Evolutionary conservation across 2,329 filamentous ascomycete species (phyloP).

Genomic region (Paraconiothyrium brasiliense): DNA sequence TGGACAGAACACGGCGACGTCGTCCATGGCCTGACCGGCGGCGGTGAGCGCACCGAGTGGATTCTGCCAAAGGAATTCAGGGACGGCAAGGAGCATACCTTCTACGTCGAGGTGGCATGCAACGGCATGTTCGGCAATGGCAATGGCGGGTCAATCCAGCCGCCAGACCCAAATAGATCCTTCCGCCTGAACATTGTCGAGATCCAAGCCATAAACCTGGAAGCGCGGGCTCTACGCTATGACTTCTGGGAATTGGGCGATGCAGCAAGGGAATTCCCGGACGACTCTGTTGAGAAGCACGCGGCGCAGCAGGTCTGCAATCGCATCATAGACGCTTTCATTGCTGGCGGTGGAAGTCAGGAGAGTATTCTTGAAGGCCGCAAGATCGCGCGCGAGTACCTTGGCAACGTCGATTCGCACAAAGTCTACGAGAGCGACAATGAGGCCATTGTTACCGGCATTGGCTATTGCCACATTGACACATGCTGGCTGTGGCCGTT

Average conservation of each 20-base stretch:
- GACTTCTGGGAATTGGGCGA: constrained; percentile 97
- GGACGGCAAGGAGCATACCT: constrained; percentile 84
- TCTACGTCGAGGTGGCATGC: constrained; percentile 98
- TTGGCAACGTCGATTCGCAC: constrained; percentile 83
- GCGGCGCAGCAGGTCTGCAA: constrained; percentile 85
- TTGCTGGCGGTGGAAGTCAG: constrained; percentile 75
- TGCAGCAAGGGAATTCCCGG: constrained; percentile 88
- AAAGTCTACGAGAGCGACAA: constrained; percentile 83
- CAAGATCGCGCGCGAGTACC: constrained; percentile 82
- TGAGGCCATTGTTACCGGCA: constrained; percentile 81
- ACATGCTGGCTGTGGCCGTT: constrained; percentile 99
- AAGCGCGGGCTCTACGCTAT: constrained; percentile 83
- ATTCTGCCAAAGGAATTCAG: constrained; percentile 82
- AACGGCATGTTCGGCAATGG: constrained; percentile 99
- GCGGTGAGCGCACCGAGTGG: constrained; percentile 90
- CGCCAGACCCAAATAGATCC: constrained; percentile 84
- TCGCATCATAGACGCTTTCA: constrained; percentile 88
- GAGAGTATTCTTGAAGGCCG: constrained; percentile 82
- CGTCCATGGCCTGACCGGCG: constrained; percentile 89
- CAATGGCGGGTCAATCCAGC: constrained; percentile 85
- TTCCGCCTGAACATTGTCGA: constrained; percentile 80
- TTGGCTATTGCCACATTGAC: constrained; percentile 98
- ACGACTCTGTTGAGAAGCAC: constrained; percentile 88
- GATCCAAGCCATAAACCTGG: constrained; percentile 87
- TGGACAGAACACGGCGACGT: constrained; percentile 92